Percentiles rank a stretch among this genome's conserved stretches.
These are phyloP conservation scores for Nitzschia palea DNA, from an alignment of 108 stramenopile genomes.

Conservation along the genomic window DNA sequence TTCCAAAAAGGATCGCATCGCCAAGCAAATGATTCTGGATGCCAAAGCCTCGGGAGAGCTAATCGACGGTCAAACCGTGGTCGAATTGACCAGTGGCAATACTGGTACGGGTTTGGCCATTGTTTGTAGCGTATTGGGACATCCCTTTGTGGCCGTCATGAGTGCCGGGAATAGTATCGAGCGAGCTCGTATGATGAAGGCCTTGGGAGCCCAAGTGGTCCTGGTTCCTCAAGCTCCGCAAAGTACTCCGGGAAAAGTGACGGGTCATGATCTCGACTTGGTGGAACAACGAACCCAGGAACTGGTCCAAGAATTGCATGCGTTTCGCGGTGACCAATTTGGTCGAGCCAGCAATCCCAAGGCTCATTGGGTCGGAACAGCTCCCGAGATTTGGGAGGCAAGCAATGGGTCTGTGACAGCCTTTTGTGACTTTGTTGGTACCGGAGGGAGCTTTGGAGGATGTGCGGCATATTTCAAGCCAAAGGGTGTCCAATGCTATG, in stretches of 20 bases:
- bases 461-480: slow-evolving; percentile 18
- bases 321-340: slow-evolving; percentile 44
- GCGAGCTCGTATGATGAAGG: slow-evolving; percentile 67
- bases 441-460: slow-evolving; percentile 39
- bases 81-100: slow-evolving; percentile 39
- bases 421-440: slow-evolving; percentile 46
- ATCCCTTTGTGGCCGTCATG: slow-evolving; percentile 71
- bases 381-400: slow-evolving; percentile 30
- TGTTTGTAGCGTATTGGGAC: slow-evolving; percentile 15
- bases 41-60: slow-evolving; percentile 74
- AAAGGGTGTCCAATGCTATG: slow-evolving; percentile 16
- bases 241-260: slow-evolving; percentile 18
- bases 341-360: background rate
- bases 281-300: slow-evolving; percentile 22
- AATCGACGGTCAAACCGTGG: slow-evolving; percentile 37
- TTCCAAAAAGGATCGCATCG: slow-evolving; percentile 88
- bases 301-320: slow-evolving; percentile 4
- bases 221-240: slow-evolving; percentile 4
- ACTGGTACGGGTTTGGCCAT: slow-evolving; percentile 36
- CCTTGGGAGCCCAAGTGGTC: slow-evolving; percentile 67
- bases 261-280: slow-evolving; percentile 33
- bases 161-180: slow-evolving; percentile 67
- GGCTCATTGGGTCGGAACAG: slow-evolving; percentile 26
- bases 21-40: slow-evolving; percentile 68
- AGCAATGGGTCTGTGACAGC: slow-evolving; percentile 12